Evolutionary conservation across 2,329 filamentous ascomycete species (phyloP).

Genomic region (Colletotrichum sp.): DNA sequence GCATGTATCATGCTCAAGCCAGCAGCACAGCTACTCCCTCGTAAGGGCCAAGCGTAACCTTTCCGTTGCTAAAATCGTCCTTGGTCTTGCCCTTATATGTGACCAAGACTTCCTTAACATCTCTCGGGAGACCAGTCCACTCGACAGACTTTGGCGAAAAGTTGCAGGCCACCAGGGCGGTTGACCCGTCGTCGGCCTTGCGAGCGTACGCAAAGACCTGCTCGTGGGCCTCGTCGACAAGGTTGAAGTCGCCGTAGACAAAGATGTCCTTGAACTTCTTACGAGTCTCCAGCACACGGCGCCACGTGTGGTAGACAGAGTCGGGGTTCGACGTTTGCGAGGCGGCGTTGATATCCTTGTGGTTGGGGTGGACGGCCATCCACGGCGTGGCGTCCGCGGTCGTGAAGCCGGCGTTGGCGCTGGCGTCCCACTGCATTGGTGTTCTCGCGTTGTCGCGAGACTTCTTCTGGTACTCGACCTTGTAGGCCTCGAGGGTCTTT

Average conservation of each 20-base stretch:
- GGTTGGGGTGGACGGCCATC: conserved; percentile 74
- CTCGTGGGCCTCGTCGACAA: conserved; percentile 40
- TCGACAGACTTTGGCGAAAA: conserved; percentile 36
- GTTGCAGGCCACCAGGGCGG: conserved; percentile 43
- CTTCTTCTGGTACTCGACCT: conserved; percentile 58
- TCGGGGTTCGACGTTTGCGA: conserved; percentile 50
- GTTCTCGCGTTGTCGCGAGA: conserved; percentile 74
- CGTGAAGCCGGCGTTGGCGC: conserved; percentile 69
- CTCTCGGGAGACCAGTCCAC: conserved; percentile 31
- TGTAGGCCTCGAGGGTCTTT: conserved; percentile 40
- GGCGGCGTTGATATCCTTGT: conserved; percentile 66
- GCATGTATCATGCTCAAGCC: neutral
- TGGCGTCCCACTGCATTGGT: conserved; percentile 74
- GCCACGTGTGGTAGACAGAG: conserved; percentile 68
- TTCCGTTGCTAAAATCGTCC: conserved; percentile 28
- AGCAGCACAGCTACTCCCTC: conserved; percentile 41
- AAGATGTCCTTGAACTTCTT: conserved; percentile 68
- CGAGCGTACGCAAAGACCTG: conserved; percentile 43
- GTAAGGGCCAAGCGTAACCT: conserved; percentile 38
- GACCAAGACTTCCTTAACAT: conserved; percentile 37
- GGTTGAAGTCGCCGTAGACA: conserved; percentile 65
- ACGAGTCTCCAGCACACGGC: conserved; percentile 60
- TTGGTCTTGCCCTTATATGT: conserved; percentile 34
- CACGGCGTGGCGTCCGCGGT: conserved; percentile 58
- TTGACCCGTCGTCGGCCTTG: conserved; percentile 32